Evolutionary conservation across 768 basidiomycete species (phyloP).

Genomic region (Trametes villosa): DNA sequence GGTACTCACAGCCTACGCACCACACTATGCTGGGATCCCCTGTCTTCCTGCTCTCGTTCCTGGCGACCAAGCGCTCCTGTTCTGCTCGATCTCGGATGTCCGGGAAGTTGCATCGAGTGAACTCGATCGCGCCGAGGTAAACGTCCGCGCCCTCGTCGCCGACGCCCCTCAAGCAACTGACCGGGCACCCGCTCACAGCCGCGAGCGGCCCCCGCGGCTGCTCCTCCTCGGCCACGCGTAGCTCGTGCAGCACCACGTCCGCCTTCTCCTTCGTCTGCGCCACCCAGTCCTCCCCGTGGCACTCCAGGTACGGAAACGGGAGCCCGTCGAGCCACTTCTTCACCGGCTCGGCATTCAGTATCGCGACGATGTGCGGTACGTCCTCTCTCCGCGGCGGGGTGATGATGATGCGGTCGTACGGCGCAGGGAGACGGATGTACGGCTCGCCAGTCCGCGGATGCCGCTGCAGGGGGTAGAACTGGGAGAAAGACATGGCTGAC

Average conservation of each 20-base stretch:
- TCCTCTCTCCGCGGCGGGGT: constrained; percentile 61
- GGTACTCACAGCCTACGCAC: constrained; percentile 59
- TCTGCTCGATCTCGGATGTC: constrained; percentile 43
- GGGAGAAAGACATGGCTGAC: constrained; percentile 26
- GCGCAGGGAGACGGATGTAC: constrained; percentile 56
- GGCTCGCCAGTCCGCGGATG: constrained; percentile 45
- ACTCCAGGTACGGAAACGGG: constrained; percentile 55
- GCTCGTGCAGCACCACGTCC: constrained; percentile 39
- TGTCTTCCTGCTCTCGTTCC: constrained; percentile 45
- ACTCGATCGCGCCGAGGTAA: constrained; percentile 51
- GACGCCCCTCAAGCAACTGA: constrained; percentile 56
- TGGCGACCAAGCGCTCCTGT: constrained; percentile 39
- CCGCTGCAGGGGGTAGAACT: constrained; percentile 41
- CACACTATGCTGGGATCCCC: constrained; percentile 65
- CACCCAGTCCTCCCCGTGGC: constrained; percentile 46
- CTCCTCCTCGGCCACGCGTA: constrained; percentile 27
- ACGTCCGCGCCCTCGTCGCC: constrained; percentile 56
- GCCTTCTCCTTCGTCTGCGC: constrained; percentile 35
- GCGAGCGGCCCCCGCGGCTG: constrained; percentile 28
- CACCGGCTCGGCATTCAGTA: constrained; percentile 55
- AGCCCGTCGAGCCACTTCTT: constrained; percentile 48
- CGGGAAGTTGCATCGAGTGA: constrained; percentile 40
- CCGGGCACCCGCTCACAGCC: constrained; percentile 51
- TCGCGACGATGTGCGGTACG: constrained; percentile 37
- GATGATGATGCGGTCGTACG: constrained; percentile 56